Conservation (phyloP, 1,284 basidiomycete species). For the Coriolopsis trogii region DNA sequence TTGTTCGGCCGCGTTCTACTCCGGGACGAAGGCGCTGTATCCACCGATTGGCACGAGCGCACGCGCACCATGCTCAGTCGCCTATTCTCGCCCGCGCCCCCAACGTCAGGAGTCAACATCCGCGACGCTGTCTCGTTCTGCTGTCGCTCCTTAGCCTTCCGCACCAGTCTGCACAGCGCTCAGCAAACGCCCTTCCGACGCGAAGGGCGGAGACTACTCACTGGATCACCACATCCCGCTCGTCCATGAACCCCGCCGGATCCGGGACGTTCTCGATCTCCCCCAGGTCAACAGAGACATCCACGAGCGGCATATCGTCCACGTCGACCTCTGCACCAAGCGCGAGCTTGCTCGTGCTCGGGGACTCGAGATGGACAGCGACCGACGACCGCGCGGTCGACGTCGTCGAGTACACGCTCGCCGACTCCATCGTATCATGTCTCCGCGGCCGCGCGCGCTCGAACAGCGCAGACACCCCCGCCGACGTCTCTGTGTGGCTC, state of each 20-base stretch:
- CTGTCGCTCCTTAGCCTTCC: conserved; percentile 7
- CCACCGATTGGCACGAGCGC: conserved; percentile 3
- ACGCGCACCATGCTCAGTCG: conserved; percentile 4
- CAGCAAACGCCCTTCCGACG: not conserved
- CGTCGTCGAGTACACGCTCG: conserved; percentile 10
- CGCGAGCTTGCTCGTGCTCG: conserved; percentile 4
- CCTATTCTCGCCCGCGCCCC: not conserved
- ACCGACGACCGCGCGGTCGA: not conserved
- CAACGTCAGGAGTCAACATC: not conserved
- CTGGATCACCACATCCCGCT: conserved; percentile 10
- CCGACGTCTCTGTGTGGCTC: not conserved
- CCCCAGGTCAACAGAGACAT: conserved; percentile 5
- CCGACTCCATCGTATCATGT: conserved; percentile 7
- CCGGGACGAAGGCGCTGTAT: too few relatives aligned
- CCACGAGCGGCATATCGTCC: conserved; percentile 8
- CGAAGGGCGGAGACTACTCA: not conserved
- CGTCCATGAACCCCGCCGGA: conserved; percentile 6
- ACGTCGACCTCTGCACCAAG: not conserved
- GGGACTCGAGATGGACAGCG: not conserved
- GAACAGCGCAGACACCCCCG: conserved; percentile 5
- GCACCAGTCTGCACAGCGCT: conserved; percentile 6
- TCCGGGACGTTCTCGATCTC: conserved; percentile 4
- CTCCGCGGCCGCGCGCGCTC: not conserved
- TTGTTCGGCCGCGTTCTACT: too few relatives aligned
- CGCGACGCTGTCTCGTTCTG: conserved; percentile 4